Conservation (phyloP, 306 rosid species). For the Castanospermum australe region DNA sequence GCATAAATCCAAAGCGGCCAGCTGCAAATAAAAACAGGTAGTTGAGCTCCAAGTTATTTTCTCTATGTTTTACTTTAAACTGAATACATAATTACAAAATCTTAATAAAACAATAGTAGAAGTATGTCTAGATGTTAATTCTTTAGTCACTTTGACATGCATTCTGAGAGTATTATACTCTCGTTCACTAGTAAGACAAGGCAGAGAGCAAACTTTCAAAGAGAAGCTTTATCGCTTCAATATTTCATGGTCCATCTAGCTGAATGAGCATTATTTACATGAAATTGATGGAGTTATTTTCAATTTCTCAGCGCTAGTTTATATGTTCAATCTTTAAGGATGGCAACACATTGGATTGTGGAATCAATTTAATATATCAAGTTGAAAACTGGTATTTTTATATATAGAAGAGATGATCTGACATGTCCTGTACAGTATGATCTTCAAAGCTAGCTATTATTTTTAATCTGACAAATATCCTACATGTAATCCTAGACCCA, state of each 20-base stretch:
- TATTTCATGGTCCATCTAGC: background rate
- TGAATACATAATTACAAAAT: background rate
- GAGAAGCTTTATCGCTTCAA: background rate
- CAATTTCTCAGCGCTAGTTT: background rate
- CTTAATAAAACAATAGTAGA: background rate
- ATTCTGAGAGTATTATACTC: background rate
- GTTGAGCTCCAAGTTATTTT: slow-evolving; percentile 17
- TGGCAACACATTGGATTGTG: background rate
- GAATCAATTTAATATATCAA: background rate
- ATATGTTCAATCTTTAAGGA: background rate
- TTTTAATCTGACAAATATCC: background rate
- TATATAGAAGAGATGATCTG: background rate
- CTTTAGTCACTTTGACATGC: background rate
- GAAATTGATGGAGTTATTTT: background rate
- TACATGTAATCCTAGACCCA: background rate
- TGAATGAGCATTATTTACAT: background rate
- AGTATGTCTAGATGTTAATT: background rate
- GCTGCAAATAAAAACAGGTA: slow-evolving; percentile 50
- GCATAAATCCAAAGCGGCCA: slow-evolving; percentile 94
- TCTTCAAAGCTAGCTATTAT: background rate
- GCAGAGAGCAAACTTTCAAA: background rate
- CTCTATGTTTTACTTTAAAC: background rate
- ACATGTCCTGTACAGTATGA: background rate
- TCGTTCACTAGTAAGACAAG: background rate
- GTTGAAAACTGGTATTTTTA: background rate